Evolutionary conservation across 1,139 yeast genomes (phyloP), one percentile per base, ranked within the genome.

Genomic region (Candida sojae): DNA sequence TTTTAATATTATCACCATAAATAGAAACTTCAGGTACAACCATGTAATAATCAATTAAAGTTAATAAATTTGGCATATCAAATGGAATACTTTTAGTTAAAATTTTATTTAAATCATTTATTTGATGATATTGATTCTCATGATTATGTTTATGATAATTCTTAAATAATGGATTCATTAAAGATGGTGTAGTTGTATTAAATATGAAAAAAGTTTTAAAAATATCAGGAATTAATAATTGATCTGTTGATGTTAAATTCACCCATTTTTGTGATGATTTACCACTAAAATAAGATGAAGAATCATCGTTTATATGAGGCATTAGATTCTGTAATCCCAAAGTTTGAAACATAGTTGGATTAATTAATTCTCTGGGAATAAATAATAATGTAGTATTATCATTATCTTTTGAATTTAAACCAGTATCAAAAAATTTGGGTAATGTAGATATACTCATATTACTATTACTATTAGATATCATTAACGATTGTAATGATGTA

Each of bases 171-270:
- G 29, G 41, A 35, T 38, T 35, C 31, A 29, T 25, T 30, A 32
- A 7, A 37, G 39, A 30, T 37, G 31, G 13, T 30, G 39, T 32
- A 3, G 46, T 17, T 3, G 72, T 62, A 53, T 73, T 71, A 57
- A 69, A 71, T 3, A 73, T 45, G 44, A 73, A 73, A 36, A 68
- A 55, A 10, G 63, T 69, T n/a, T 59, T 62, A n/a, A 64, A 57
- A 12, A 60, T 62, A 28, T 43, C 46, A 2, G 78, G 77, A 31
- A 51, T 45, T 23, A 48, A 23, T 21, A 54, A 21, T 42, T 50
- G 57, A 36, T 54, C 53, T 10, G 40, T 43, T 25, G 48, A 36
- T 17, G 57, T 50, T 26, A 57, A 42, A 38, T 56, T 52, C 39
- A 53, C 23, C 57, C 55, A 53, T 13, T 42, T 46, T 26, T 36